A percentile compares a stretch with the other conserved stretches of the same genome.
Conservation (phyloP, 1,139 yeast species). For the Yarrowia galli region DNA sequence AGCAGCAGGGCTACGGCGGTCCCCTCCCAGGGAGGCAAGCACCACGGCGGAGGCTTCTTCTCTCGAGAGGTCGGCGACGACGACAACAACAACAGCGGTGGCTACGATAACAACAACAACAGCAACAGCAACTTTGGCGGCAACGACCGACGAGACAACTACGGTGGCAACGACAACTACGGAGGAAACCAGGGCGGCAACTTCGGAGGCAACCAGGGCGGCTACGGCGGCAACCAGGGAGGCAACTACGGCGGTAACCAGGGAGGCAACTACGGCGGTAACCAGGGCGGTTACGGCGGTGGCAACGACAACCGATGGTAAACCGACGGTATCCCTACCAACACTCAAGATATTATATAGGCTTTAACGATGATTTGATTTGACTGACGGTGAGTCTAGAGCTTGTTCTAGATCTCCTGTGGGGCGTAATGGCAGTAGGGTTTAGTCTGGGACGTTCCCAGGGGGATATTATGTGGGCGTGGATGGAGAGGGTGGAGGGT, state of each 20-base stretch:
- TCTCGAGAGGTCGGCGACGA: conserved; percentile 15
- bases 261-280: conserved; percentile 1
- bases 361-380: background rate
- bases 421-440: background rate
- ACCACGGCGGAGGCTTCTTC: conserved; percentile 31
- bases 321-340: background rate
- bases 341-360: background rate
- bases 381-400: no score
- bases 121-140: conserved; percentile 14
- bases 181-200: background rate
- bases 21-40: conserved; percentile 10
- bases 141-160: conserved; percentile 13
- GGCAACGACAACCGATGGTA: conserved; percentile 20
- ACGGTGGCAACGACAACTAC: conserved; percentile 1
- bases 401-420: background rate
- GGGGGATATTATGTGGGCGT: background rate
- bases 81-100: conserved; percentile 13
- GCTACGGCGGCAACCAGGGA: conserved; percentile 32
- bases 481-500: no score
- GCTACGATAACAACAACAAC: conserved; percentile 15
- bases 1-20: conserved; percentile 42
- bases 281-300: conserved; percentile 31
- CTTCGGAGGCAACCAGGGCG: conserved; percentile 19
- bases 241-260: conserved; percentile 11
- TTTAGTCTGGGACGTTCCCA: background rate